Evolutionary conservation across 176 grass and related monocot species (phyloP).

Genomic region (Guadua angustifolia): DNA sequence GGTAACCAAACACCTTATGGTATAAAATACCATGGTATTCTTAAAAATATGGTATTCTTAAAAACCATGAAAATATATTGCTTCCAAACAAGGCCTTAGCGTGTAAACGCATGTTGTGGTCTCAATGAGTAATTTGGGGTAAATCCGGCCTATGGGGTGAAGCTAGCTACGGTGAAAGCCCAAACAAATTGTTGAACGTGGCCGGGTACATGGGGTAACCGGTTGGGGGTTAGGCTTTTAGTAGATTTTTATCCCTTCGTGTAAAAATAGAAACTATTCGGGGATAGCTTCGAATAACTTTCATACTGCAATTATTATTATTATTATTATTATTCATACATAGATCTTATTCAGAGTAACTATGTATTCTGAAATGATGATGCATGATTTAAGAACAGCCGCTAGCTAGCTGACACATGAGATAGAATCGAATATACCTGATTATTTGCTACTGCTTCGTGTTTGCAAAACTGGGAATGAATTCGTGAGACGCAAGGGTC

Average conservation of each 20-base stretch:
- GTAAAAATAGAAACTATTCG: not conserved
- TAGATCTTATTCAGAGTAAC: not conserved
- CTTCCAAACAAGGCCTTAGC: too few species aligned
- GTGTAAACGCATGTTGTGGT: not conserved
- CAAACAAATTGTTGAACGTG: too few species aligned
- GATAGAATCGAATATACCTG: not conserved
- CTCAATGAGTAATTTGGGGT: not conserved
- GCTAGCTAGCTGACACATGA: not conserved
- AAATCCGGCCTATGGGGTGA: too few species aligned
- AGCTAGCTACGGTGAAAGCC: too few species aligned
- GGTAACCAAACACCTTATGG: too few species aligned
- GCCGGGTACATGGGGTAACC: not conserved
- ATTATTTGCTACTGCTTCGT: not conserved
- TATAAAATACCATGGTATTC: too few species aligned
- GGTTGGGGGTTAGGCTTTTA: not conserved
- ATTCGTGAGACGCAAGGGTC: not conserved
- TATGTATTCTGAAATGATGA: not conserved
- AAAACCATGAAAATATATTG: too few species aligned
- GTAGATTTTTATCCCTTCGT: not conserved
- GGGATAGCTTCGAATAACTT: not conserved
- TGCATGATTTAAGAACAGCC: not conserved
- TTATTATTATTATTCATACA: too few species aligned
- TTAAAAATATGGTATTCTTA: too few species aligned
- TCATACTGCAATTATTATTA: not conserved
- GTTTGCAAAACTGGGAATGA: not conserved